A percentile compares a stretch with the other conserved stretches of the same genome.
Evolutionary conservation across 305 asterid species (phyloP).

Genomic region (Fraxinus floribunda): DNA sequence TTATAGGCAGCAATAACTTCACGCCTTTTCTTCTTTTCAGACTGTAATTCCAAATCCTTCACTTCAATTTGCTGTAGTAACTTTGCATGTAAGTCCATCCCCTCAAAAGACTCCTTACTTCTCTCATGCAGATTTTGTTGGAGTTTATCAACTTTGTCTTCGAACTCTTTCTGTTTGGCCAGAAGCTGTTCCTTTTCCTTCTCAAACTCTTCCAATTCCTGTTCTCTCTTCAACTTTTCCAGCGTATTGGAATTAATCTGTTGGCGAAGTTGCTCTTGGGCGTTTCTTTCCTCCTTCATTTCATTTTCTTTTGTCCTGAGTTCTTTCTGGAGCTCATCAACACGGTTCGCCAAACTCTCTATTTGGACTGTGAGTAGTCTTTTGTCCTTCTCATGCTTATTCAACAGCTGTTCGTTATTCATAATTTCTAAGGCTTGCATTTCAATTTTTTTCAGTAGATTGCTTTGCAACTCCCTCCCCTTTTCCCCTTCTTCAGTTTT

Average conservation of each 20-base stretch:
- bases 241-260: conserved; percentile 35
- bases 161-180: conserved; percentile 48
- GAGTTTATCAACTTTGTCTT: conserved; percentile 51
- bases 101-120: conserved; percentile 50
- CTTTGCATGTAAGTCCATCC: conserved; percentile 59
- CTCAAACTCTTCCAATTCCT: conserved; percentile 49
- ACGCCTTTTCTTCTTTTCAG: conserved; percentile 49
- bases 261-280: conserved; percentile 46
- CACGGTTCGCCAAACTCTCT: conserved; percentile 30
- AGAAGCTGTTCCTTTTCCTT: conserved; percentile 56
- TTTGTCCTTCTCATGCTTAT: conserved; percentile 47
- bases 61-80: conserved; percentile 65
- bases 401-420: conserved; percentile 43
- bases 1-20: conserved; percentile 39
- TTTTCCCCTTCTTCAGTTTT: conserved; percentile 50
- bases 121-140: conserved; percentile 43
- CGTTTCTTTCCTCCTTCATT: conserved; percentile 45
- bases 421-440: conserved; percentile 49
- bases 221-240: conserved; percentile 48
- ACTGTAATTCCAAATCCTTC: conserved; percentile 56
- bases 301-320: conserved; percentile 39
- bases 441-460: conserved; percentile 57
- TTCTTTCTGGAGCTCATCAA: conserved; percentile 50
- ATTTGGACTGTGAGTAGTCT: conserved; percentile 41
- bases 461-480: conserved; percentile 54